Conservation (phyloP, 129 eudicot genomes). For the Erigeron canadensis region DNA sequence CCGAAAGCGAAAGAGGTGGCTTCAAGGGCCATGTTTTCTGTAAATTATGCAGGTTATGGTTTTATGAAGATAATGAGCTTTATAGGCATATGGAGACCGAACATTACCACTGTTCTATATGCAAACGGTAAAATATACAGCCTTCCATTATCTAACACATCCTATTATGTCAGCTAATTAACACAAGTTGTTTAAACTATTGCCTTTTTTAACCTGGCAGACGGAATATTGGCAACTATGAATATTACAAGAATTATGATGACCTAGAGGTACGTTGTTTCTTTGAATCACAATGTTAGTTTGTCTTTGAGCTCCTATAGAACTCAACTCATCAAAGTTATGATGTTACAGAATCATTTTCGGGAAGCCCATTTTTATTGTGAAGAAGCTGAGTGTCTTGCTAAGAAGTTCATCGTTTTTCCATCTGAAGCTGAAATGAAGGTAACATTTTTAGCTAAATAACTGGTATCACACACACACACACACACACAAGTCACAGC, state of each 20-base stretch:
- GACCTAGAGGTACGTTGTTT: conserved; percentile 78
- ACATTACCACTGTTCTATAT: conserved; percentile 83
- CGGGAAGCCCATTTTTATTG: conserved; percentile 83
- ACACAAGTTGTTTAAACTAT: conserved; percentile 6
- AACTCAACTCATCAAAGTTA: not conserved
- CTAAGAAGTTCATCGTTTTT: conserved; percentile 79
- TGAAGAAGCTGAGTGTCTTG: conserved; percentile 85
- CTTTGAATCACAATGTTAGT: conserved; percentile 1
- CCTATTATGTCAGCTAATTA: conserved; percentile 1
- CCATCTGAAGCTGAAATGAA: conserved; percentile 84
- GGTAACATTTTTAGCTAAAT: conserved; percentile 38
- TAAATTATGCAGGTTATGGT: conserved; percentile 82
- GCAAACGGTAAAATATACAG: conserved; percentile 58
- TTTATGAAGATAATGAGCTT: conserved; percentile 92
- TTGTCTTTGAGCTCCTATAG: not conserved
- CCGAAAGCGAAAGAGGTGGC: conserved; percentile 98
- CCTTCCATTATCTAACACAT: not conserved
- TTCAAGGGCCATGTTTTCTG: conserved; percentile 87
- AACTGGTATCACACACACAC: not conserved
- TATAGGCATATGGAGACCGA: conserved; percentile 87
- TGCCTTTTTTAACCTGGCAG: conserved; percentile 39
- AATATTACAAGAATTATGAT: conserved; percentile 84
- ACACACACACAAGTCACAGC: too few relatives aligned
- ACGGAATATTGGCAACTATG: conserved; percentile 86
- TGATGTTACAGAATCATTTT: conserved; percentile 64